These are phyloP conservation scores for Penicillium canescens DNA, from an alignment of 495 filamentous ascomycete species.

Conservation along the genomic window DNA sequence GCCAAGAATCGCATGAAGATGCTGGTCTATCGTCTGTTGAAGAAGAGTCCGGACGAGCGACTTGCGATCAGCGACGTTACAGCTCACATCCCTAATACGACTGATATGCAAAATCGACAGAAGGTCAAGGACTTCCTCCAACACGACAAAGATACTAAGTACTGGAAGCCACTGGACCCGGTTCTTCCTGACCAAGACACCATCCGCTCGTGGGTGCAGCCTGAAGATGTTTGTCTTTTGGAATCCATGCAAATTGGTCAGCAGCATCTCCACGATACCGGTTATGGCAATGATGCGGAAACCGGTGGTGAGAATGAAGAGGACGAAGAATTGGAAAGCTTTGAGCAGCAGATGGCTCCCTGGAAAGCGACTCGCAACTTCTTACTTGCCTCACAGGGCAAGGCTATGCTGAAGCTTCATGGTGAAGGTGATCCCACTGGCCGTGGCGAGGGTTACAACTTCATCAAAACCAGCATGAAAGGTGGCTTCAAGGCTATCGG, in stretches of 20 bases:
- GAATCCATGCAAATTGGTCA: conserved; percentile 97
- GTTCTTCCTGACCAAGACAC: conserved; percentile 70
- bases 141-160: conserved; percentile 79
- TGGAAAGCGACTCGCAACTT: conserved; percentile 97
- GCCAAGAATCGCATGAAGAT: conserved; percentile 95
- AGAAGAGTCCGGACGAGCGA: conserved; percentile 66
- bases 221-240: conserved; percentile 90
- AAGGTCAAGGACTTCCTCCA: conserved; percentile 95
- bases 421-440: conserved; percentile 96
- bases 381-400: conserved; percentile 86
- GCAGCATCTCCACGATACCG: conserved; percentile 78
- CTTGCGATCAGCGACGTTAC: conserved; percentile 79
- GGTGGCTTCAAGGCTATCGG: conserved; percentile 91
- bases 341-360: conserved; percentile 89
- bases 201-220: conserved; percentile 84
- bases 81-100: conserved; percentile 82
- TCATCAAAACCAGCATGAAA: conserved; percentile 98
- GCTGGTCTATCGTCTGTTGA: conserved; percentile 83
- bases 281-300: conserved; percentile 71
- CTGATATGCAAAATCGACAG: conserved; percentile 90
- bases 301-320: conserved; percentile 70
- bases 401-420: conserved; percentile 94
- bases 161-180: conserved; percentile 80
- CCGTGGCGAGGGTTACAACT: conserved; percentile 89
- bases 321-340: conserved; percentile 64